Conservation (phyloP, 1,284 basidiomycete species). For the Moesziomyces aphidis region DNA sequence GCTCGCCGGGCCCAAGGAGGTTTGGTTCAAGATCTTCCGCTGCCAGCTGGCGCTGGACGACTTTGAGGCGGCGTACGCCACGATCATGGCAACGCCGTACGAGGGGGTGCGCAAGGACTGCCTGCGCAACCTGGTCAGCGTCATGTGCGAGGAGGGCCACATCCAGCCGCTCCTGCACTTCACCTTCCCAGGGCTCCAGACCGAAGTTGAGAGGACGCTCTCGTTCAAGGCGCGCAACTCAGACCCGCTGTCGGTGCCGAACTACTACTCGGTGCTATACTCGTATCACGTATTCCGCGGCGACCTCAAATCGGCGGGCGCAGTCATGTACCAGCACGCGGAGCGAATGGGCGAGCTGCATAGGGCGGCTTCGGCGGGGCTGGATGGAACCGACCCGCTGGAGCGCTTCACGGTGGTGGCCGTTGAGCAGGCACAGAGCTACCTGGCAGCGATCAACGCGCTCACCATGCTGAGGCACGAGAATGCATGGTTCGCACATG, state of each 20-base stretch:
- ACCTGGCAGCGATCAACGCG: constrained; percentile 88
- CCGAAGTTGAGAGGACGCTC: constrained; percentile 88
- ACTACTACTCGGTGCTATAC: constrained; percentile 93
- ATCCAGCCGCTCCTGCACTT: constrained; percentile 82
- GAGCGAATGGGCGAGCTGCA: constrained; percentile 76
- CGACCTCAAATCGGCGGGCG: constrained; percentile 66
- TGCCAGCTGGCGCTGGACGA: constrained; percentile 54
- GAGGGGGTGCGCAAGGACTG: constrained; percentile 90
- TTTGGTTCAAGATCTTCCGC: constrained; percentile 61
- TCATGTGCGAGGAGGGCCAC: constrained; percentile 91
- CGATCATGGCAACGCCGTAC: constrained; percentile 52
- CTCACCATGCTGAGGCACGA: constrained; percentile 83
- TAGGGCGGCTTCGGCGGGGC: constrained; percentile 4
- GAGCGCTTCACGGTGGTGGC: constrained; percentile 70
- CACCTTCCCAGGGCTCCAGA: constrained; percentile 85
- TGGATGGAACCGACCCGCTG: constrained; percentile 27
- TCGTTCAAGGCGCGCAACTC: constrained; percentile 94
- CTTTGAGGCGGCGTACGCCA: constrained; percentile 54
- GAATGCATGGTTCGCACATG: constrained; percentile 82
- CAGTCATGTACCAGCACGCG: constrained; percentile 92
- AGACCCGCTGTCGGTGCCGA: constrained; percentile 84
- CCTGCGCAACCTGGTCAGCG: constrained; percentile 91
- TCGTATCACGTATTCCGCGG: constrained; percentile 74
- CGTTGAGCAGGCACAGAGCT: constrained; percentile 80
- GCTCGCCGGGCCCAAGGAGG: constrained; percentile 25